These are phyloP conservation scores for Clavulina sp. DNA, from an alignment of 768 basidiomycete genomes.

Conservation along the genomic window DNA sequence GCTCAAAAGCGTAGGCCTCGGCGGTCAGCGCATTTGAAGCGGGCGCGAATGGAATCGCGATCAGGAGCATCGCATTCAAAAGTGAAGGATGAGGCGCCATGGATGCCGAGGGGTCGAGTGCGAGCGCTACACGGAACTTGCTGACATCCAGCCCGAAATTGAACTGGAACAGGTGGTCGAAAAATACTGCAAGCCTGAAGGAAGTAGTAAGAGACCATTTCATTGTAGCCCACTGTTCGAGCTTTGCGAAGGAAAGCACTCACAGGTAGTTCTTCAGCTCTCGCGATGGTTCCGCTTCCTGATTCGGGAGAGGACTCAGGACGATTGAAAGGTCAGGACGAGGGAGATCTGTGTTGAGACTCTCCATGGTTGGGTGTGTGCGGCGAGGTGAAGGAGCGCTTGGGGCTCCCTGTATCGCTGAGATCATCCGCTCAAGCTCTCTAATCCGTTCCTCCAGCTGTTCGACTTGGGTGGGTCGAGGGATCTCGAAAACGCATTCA, in stretches of 20 bases:
- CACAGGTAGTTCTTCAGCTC: background rate
- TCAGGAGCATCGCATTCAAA: slow-evolving; percentile 7
- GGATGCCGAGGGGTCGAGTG: background rate
- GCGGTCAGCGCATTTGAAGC: slow-evolving; percentile 3
- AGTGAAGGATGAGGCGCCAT: slow-evolving; percentile 6
- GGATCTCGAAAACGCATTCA: background rate
- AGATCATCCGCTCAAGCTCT: background rate
- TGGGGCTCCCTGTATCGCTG: background rate
- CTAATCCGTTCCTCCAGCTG: background rate
- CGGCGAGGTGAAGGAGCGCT: background rate
- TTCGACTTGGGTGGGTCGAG: background rate
- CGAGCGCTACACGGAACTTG: background rate
- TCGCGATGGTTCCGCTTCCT: background rate
- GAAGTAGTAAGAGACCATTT: background rate
- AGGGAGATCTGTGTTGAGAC: background rate
- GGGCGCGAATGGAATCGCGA: slow-evolving; percentile 5
- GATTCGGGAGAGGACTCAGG: no score
- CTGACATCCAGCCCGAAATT: background rate
- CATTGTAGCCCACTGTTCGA: background rate
- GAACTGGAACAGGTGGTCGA: background rate
- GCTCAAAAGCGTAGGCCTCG: slow-evolving; percentile 1
- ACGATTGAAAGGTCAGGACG: no score
- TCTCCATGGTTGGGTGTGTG: background rate
- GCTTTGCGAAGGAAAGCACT: background rate
- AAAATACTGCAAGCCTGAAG: background rate